Conservation (phyloP, 257 asterid species). For the Phtheirospermum japonicum region DNA sequence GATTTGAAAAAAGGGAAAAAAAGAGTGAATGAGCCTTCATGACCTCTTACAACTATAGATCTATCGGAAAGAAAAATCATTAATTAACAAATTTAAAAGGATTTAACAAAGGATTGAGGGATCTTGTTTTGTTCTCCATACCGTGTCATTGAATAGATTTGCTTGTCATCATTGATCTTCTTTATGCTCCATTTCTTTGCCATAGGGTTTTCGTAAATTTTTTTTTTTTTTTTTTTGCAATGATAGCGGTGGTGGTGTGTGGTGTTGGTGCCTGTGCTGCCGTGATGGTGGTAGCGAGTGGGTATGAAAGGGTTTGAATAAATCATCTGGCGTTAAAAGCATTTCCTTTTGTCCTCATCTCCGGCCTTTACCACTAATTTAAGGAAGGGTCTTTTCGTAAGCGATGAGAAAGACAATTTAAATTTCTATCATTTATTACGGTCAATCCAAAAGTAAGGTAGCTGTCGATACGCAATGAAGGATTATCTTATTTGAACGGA, state of each 20-base stretch:
- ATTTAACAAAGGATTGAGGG: not conserved
- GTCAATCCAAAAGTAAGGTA: slow-evolving; percentile 16
- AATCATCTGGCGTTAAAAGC: not conserved
- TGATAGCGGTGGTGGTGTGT: not conserved
- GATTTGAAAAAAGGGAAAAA: not conserved
- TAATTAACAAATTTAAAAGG: slow-evolving; percentile 2
- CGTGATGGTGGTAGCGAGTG: not conserved
- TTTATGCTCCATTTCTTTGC: not conserved
- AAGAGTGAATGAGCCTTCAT: not conserved
- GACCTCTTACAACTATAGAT: not conserved
- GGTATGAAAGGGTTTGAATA: slow-evolving; percentile 7
- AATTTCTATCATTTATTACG: slow-evolving; percentile 12
- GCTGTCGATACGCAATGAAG: slow-evolving; percentile 12
- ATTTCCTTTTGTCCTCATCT: slow-evolving; percentile 7
- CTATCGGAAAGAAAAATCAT: slow-evolving; percentile 13
- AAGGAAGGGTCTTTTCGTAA: slow-evolving; percentile 13
- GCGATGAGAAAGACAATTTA: slow-evolving; percentile 1
- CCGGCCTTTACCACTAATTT: slow-evolving; percentile 4
- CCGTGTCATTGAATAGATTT: slow-evolving; percentile 13
- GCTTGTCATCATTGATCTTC: not conserved
- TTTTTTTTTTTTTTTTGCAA: not conserved
- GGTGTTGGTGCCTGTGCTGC: not conserved
- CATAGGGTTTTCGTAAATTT: not conserved
- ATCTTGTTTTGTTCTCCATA: slow-evolving; percentile 3
- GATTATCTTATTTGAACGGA: not conserved